Percentiles rank a stretch among this genome's conserved stretches.
Conservation (phyloP, 352 stramenopile species). For the Pythium oligandrum region DNA sequence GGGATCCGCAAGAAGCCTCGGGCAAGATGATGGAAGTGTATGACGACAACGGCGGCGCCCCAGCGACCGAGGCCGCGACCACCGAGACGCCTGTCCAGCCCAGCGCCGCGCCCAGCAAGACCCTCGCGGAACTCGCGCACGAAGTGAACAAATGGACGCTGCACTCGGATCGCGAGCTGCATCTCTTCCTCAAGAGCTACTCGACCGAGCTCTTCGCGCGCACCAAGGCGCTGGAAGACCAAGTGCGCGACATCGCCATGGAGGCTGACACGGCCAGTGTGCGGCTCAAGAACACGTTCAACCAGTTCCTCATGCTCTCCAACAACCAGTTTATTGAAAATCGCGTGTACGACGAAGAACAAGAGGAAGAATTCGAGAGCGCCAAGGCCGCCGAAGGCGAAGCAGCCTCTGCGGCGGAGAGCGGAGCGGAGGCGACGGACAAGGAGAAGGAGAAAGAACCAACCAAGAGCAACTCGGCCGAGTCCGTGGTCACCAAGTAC, state of each 20-base stretch:
- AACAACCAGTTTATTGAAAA: slow-evolving; percentile 90
- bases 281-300: slow-evolving; percentile 80
- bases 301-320: slow-evolving; percentile 83
- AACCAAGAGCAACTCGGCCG: slow-evolving; percentile 20
- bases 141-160: slow-evolving; percentile 64
- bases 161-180: slow-evolving; percentile 67
- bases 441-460: slow-evolving; percentile 10
- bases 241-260: slow-evolving; percentile 62
- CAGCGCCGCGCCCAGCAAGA: no score
- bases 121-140: no score
- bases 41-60: no score
- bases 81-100: no score
- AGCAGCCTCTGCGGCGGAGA: background rate
- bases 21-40: no score
- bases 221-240: slow-evolving; percentile 70
- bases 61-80: no score
- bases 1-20: no score
- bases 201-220: slow-evolving; percentile 60
- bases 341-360: slow-evolving; percentile 85
- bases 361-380: slow-evolving; percentile 58
- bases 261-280: slow-evolving; percentile 66
- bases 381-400: slow-evolving; percentile 13
- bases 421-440: slow-evolving; percentile 2
- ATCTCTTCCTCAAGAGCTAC: slow-evolving; percentile 65
- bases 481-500: slow-evolving; percentile 74